Evolutionary conservation across 192 early-diverging fungal genomes (phyloP).

Genomic region (Phycomyces nitens): DNA sequence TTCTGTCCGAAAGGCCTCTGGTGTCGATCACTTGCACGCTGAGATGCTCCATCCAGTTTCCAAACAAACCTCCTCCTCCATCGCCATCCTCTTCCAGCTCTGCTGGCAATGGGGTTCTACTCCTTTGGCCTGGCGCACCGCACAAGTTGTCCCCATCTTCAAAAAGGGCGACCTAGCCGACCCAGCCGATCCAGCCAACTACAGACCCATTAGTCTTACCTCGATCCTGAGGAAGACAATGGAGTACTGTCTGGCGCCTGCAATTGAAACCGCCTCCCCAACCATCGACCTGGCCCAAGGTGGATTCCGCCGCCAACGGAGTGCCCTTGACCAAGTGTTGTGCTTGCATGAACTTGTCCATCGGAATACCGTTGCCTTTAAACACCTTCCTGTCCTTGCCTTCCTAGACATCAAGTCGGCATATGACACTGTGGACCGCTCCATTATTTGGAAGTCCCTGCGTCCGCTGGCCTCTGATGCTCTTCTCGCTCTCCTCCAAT

Average conservation of each 20-base stretch:
- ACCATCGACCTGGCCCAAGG: slow-evolving; percentile 15
- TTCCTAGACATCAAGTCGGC: slow-evolving; percentile 26
- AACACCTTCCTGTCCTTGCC: slow-evolving; percentile 1
- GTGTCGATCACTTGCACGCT: slow-evolving; percentile 17
- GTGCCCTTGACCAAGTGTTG: slow-evolving; percentile 12
- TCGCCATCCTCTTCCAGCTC: slow-evolving; percentile 3
- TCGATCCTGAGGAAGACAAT: slow-evolving; percentile 10
- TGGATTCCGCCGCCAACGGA: slow-evolving; percentile 12
- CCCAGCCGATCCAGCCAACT: neutral
- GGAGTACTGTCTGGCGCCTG: slow-evolving; percentile 9
- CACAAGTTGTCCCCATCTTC: slow-evolving; percentile 14
- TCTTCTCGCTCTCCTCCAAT: neutral
- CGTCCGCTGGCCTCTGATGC: neutral
- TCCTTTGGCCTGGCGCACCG: slow-evolving; percentile 12
- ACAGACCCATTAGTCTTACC: slow-evolving; percentile 12
- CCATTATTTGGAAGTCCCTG: slow-evolving; percentile 12
- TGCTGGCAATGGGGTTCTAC: slow-evolving; percentile 8
- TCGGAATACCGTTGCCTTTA: neutral
- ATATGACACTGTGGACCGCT: slow-evolving; percentile 19
- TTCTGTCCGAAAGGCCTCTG: slow-evolving; percentile 8
- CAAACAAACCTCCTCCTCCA: neutral
- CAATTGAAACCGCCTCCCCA: neutral
- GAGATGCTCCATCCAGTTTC: slow-evolving; percentile 12
- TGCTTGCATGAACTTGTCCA: slow-evolving; percentile 9
- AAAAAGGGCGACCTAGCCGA: slow-evolving; percentile 17